Base-by-base conservation (phyloP, 2,329 filamentous ascomycete genomes). In the Epichloe scottii region DNA sequence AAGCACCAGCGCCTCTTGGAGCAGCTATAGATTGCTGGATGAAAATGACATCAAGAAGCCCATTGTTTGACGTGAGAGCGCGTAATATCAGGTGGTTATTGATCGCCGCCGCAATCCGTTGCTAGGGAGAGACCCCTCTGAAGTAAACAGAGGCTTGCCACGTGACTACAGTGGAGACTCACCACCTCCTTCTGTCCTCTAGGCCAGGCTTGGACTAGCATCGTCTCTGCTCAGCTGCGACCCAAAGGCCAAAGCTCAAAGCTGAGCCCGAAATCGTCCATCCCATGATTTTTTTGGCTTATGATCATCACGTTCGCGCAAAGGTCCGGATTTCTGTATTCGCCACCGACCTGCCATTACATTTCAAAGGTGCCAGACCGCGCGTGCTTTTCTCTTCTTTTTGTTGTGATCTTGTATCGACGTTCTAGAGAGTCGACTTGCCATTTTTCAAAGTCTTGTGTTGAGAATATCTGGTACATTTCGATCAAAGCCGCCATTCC, bases 131-230 rank as follows among this genome's bases (percentile, higher is more conserved):
- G 52, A 42, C 44, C 55, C 52, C 53, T 46, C 46, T 51, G 17
- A 60, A 62, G 62, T 63, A 64, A 64, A 64, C 61, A 64, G 54
- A 49, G 19, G n/a, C 17, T 2, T 14, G 11, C 2, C 59, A 60
- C 58, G 59, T 61, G 58, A 60, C 47, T 21, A 23, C 6, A 23
- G 26, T 17, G 33, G 41, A 26, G 3, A 38, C 40, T 15, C 11
- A 6, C 2, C 19, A 19, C 19, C 10, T 10, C 12, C 4, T 12
- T 12, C 4, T 11, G 4, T 12, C 4, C 19, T 15, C 49, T 34
- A 40, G n/a, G 6, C 42, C 49, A 7, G 4, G 5, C 8, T 40
- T 12, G 33, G 17, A 38, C 48, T 43, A 43, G 48, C 40, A 3
- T 30, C 39, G 48, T 26, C 23, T 43, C 11, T 5, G 2, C 17